Percentiles rank a stretch among this genome's conserved stretches.
Evolutionary conservation across 208 protist genomes (phyloP).

Genomic region (Leishmania amazonensis): DNA sequence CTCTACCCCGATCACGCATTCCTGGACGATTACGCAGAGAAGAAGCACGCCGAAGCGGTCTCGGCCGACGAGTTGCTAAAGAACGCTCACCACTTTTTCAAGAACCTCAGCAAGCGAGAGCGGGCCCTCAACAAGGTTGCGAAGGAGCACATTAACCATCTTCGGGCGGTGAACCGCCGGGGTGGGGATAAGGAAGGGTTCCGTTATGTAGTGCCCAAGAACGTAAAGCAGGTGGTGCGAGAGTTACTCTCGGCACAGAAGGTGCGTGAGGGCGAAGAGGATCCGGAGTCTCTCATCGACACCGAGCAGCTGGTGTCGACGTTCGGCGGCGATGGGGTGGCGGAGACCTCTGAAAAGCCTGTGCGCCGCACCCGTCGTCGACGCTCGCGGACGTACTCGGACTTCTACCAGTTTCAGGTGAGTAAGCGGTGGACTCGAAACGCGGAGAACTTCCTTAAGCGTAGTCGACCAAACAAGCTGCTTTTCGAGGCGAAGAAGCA

Average conservation of each 20-base stretch:
- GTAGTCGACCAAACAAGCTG: constrained; percentile 70
- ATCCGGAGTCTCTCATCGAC: constrained; percentile 40
- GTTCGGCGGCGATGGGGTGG: constrained; percentile 66
- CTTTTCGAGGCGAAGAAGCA: constrained; percentile 87
- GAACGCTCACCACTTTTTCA: constrained; percentile 82
- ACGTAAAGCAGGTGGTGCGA: constrained; percentile 69
- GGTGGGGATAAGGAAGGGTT: constrained; percentile 92
- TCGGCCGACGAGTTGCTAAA: constrained; percentile 63
- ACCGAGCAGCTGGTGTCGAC: constrained; percentile 56
- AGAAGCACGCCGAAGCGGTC: constrained; percentile 59
- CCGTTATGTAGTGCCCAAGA: constrained; percentile 82
- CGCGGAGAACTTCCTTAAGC: constrained; percentile 84
- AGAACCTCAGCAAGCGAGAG: constrained; percentile 63
- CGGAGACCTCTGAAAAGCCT: constrained; percentile 58
- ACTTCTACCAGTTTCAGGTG: constrained; percentile 93
- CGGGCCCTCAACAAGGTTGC: constrained; percentile 58
- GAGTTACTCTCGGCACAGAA: constrained; percentile 58
- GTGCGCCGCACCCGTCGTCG: constrained; percentile 51
- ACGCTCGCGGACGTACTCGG: constrained; percentile 55
- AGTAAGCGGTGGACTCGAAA: constrained; percentile 86
- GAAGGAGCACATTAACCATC: constrained; percentile 50
- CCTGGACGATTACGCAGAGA: constrained; percentile 73
- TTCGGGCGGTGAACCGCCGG: constrained; percentile 78
- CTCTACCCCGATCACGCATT: constrained; percentile 65
- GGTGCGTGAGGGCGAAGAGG: constrained; percentile 24